Percentiles rank a stretch among this genome's conserved stretches.
Evolutionary conservation across 768 basidiomycete genomes (phyloP).

Genomic region (Phylloporus scabripes): DNA sequence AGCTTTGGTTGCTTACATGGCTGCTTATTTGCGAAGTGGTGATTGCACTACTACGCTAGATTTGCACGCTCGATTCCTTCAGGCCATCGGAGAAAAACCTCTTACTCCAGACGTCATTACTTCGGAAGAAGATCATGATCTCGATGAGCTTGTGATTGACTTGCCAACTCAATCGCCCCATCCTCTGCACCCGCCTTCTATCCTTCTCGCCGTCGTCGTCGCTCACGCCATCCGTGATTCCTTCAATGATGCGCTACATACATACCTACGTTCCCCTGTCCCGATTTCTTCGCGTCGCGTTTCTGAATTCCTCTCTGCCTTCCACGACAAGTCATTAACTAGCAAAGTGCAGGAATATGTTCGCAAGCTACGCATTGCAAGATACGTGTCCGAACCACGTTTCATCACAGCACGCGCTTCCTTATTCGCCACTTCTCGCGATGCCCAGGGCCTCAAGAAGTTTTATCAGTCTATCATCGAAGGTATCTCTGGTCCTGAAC

Average conservation of each 20-base stretch:
- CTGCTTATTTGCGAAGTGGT: slow-evolving; percentile 36
- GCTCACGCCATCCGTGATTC: slow-evolving; percentile 56
- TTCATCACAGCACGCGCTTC: slow-evolving; percentile 47
- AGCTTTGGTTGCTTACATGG: slow-evolving; percentile 48
- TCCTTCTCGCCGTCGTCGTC: slow-evolving; percentile 50
- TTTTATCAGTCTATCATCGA: slow-evolving; percentile 49
- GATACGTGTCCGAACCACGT: slow-evolving; percentile 45
- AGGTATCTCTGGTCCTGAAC: slow-evolving; percentile 45
- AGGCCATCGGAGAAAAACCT: slow-evolving; percentile 16
- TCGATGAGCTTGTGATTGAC: slow-evolving; percentile 24
- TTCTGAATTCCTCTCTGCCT: slow-evolving; percentile 35
- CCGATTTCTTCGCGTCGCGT: slow-evolving; percentile 33
- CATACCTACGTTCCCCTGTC: slow-evolving; percentile 36
- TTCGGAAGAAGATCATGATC: slow-evolving; percentile 15
- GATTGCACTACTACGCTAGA: slow-evolving; percentile 40
- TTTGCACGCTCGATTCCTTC: slow-evolving; percentile 40
- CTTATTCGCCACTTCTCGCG: slow-evolving; percentile 37
- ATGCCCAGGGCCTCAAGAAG: slow-evolving; percentile 33
- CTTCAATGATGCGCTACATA: slow-evolving; percentile 51
- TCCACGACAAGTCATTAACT: slow-evolving; percentile 35
- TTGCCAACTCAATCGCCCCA: slow-evolving; percentile 15
- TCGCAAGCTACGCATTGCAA: slow-evolving; percentile 45
- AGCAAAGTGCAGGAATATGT: slow-evolving; percentile 42
- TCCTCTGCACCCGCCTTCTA: slow-evolving; percentile 20
- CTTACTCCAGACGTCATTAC: slow-evolving; percentile 11